A percentile compares a stretch with the other conserved stretches of the same genome.
phyloP scores from a whole-genome alignment of 208 protist genomes.

The Acanthamoeba culbertsoni region DNA sequence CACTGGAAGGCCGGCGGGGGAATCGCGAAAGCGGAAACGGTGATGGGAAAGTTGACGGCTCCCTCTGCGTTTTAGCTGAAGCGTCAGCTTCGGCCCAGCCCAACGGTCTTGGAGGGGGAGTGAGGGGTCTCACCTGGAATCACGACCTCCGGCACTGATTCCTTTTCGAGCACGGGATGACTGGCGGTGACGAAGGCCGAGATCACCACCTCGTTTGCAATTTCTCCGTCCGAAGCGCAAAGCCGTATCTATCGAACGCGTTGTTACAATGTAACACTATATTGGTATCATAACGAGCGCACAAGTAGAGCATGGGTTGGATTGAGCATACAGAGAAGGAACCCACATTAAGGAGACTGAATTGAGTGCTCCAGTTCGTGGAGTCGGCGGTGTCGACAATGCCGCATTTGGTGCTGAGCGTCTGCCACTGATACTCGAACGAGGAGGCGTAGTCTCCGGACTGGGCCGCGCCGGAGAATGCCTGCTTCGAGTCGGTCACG shows the following conservation, averaged over 20 bases:
- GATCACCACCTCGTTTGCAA: background rate
- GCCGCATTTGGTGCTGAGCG: slow-evolving; percentile 15
- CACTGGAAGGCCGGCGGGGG: background rate
- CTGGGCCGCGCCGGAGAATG: background rate
- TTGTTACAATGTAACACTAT: background rate
- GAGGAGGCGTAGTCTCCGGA: background rate
- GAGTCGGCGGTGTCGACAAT: background rate
- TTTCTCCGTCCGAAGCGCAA: background rate
- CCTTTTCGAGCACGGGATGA: background rate
- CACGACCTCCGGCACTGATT: background rate
- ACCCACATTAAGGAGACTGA: background rate
- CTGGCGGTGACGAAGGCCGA: background rate
- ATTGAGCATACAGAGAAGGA: background rate
- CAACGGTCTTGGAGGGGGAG: background rate
- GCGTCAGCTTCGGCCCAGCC: background rate
- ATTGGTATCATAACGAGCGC: background rate
- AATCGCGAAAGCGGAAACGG: background rate
- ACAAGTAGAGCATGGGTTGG: background rate
- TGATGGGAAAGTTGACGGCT: background rate
- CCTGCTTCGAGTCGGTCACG: background rate
- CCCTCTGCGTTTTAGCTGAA: background rate
- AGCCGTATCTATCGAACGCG: background rate
- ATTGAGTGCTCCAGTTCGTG: background rate
- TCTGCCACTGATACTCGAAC: background rate
- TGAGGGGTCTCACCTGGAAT: background rate